Base-by-base conservation (phyloP, 352 stramenopile species). In the Globisporangium perplexum region DNA sequence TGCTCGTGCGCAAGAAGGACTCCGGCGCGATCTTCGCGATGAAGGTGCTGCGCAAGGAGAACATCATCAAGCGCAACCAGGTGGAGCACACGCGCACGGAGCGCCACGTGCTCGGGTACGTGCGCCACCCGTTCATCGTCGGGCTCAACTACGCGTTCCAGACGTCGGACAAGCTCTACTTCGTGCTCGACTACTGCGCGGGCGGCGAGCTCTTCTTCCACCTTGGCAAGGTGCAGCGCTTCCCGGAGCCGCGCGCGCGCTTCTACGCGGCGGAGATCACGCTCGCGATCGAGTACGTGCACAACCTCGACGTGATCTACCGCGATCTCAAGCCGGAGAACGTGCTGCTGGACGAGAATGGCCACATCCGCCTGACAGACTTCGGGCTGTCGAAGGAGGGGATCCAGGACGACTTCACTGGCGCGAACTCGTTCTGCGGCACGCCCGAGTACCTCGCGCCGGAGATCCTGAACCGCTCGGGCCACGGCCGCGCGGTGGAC, bases 71-170 rank as follows among this genome's bases (percentile, higher is more conserved):
- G 65, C 83, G 96, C 47, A 99, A 99, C 65, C 96, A 99, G 74
- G 91, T 99, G 28, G 96, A 99, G 72, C 96, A 99, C 74, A 99
- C 96, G n/a, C 97, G 95, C 63, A 99, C 96, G 23, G 97, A 99
- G 80, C 82, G 96, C 18, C 96, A 95, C 60, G 96, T 99, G 30
- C 77, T 99, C 11, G 96, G 93, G 26, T 98, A 98, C 64, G 93
- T 99, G 41, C 89, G 93, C 42, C 96, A 99, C 66, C 97, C 96
- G 41, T 99, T 99, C 68, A 98, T 99, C 62, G 96, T 99, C 12
- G 90, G 93, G 22, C 74, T 97, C 45, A 88, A 96, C 62, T 95
- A 94, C 53, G 96, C 97, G 33, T 99, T 99, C 74, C 96, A 99
- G 70, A 98, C 95, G 50, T 88, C 69, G 3, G 82, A 96, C 43